phyloP scores from a whole-genome alignment of 164 flowering plant genomes.

The Taxillus chinensis region DNA sequence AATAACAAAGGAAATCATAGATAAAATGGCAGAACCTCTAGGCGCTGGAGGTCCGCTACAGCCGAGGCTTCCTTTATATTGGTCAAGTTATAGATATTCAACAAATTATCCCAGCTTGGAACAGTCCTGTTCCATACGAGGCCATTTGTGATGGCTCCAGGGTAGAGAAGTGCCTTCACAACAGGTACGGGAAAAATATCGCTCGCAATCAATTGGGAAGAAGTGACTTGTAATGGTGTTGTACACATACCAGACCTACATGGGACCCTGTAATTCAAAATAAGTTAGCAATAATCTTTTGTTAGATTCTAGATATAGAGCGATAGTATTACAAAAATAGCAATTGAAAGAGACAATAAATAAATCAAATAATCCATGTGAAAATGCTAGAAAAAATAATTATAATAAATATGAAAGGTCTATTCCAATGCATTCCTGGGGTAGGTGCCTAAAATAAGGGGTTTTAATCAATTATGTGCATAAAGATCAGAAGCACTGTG shows the following conservation, averaged over 20 bases:
- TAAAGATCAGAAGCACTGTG: too few relatives aligned
- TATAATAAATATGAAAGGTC: too few relatives aligned
- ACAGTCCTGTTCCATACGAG: constrained; percentile 46
- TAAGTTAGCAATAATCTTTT: too few relatives aligned
- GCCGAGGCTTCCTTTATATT: constrained; percentile 62
- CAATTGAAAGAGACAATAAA: background rate
- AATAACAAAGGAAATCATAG: background rate
- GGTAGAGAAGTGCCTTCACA: constrained; percentile 70
- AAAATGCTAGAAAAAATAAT: too few relatives aligned
- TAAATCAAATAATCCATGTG: too few relatives aligned
- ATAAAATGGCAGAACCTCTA: constrained; percentile 52
- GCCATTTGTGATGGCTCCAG: constrained; percentile 60
- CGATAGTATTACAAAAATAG: background rate
- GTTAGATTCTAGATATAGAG: too few relatives aligned
- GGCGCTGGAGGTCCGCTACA: constrained; percentile 65
- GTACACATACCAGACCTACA: constrained; percentile 74
- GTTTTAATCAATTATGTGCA: too few relatives aligned
- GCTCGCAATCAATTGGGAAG: constrained; percentile 76
- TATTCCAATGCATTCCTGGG: too few relatives aligned
- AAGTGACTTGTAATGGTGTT: constrained; percentile 69
- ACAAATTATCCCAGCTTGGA: constrained; percentile 61
- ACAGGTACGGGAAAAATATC: constrained; percentile 58
- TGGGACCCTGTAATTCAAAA: constrained; percentile 41
- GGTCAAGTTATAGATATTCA: constrained; percentile 68
- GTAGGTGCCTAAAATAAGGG: too few relatives aligned